These are phyloP conservation scores for Zygosaccharomyces siamensis DNA, from an alignment of 805 yeast genomes.

Conservation along the genomic window DNA sequence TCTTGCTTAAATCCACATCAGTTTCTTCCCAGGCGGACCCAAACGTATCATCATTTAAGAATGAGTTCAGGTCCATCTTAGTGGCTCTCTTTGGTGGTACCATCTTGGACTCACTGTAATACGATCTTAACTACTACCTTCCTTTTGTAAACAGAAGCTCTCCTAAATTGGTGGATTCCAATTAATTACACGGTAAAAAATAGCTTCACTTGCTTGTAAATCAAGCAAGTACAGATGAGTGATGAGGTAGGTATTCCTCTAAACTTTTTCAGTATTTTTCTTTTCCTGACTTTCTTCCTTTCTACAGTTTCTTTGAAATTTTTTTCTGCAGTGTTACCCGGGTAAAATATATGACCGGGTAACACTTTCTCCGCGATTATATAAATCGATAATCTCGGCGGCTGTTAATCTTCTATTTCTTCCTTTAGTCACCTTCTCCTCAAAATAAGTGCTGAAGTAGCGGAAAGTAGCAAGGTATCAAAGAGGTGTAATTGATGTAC, in stretches of 20 bases:
- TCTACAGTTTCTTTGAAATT: neutral
- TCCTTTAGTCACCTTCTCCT: neutral
- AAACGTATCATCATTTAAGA: conserved; percentile 69
- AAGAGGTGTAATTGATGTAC: no score
- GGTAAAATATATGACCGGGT: neutral
- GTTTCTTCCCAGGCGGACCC: conserved; percentile 83
- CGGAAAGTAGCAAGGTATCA: no score
- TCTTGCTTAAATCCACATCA: conserved; percentile 66
- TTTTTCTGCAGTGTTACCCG: conserved; percentile 2
- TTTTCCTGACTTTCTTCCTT: conserved; percentile 1
- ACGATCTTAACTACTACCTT: neutral
- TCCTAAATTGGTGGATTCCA: neutral
- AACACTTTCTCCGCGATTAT: neutral
- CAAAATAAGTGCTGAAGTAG: neutral
- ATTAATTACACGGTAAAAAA: neutral
- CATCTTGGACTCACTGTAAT: conserved; percentile 32
- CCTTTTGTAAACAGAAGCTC: neutral
- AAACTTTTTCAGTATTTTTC: neutral
- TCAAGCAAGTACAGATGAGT: neutral
- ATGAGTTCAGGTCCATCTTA: conserved; percentile 83
- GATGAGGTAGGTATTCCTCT: conserved; percentile 1
- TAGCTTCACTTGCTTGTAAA: neutral
- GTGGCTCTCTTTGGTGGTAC: conserved; percentile 60
- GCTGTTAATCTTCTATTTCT: neutral
- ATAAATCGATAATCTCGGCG: neutral